phyloP scores from a whole-genome alignment of 2,329 filamentous ascomycete species.

The Neopestalotiopsis clavispora region DNA sequence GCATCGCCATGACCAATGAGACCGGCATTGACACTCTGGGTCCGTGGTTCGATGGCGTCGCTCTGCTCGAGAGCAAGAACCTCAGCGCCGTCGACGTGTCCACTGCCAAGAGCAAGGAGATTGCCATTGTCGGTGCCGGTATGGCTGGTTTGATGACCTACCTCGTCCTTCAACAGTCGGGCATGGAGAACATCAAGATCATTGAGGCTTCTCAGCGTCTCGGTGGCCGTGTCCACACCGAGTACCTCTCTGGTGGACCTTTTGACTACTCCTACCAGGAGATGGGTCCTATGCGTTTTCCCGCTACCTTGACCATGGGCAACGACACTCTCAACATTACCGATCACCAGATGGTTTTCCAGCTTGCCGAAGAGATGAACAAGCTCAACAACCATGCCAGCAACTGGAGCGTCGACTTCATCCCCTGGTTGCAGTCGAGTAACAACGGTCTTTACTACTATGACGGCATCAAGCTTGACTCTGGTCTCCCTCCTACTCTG shows the following conservation, averaged over 20 bases:
- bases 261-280: conserved; percentile 72
- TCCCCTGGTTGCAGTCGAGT: conserved; percentile 63
- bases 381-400: conserved; percentile 57
- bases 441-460: conserved; percentile 59
- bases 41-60: conserved; percentile 71
- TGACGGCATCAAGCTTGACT: conserved; percentile 50
- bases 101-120: conserved; percentile 59
- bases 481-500: conserved; percentile 57
- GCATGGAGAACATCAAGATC: conserved; percentile 65
- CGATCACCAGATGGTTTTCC: conserved; percentile 69
- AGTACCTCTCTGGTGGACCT: conserved; percentile 63
- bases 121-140: conserved; percentile 69
- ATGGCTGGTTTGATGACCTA: conserved; percentile 69
- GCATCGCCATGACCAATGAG: conserved; percentile 54
- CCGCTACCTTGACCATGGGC: conserved; percentile 53
- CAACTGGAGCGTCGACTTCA: conserved; percentile 61
- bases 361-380: conserved; percentile 65
- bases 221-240: conserved; percentile 68
- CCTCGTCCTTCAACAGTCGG: conserved; percentile 53
- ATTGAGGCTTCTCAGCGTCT: conserved; percentile 65
- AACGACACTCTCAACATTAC: conserved; percentile 63
- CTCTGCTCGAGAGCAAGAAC: conserved; percentile 59
- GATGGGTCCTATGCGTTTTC: conserved; percentile 70
- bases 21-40: conserved; percentile 54
- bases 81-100: conserved; percentile 56